Percentiles rank a stretch among this genome's conserved stretches.
Conservation (phyloP, 1,284 basidiomycete genomes). For the Apiotrichum montevideense region DNA sequence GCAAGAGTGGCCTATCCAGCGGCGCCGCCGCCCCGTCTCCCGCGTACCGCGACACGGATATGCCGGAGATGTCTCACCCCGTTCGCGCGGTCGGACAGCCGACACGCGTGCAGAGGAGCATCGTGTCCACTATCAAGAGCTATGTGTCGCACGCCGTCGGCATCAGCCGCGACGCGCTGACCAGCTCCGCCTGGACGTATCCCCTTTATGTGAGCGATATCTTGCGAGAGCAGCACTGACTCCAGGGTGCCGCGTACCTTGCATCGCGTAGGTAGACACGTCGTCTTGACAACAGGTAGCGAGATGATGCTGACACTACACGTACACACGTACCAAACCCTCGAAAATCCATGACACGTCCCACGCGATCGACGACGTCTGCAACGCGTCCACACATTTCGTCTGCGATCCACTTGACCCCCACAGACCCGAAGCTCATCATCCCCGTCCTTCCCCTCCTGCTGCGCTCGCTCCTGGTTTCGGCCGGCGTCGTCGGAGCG, state of each 20-base stretch:
- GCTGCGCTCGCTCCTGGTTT: constrained; percentile 37
- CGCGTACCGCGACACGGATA: neutral
- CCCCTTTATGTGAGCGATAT: constrained; percentile 41
- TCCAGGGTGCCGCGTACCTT: constrained; percentile 46
- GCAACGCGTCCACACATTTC: too few species aligned
- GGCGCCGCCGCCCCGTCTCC: too few species aligned
- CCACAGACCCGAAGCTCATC: constrained; percentile 45
- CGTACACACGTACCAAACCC: too few species aligned
- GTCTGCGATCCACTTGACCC: neutral
- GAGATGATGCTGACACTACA: too few species aligned
- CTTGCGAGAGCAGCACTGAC: neutral
- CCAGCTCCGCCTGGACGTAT: constrained; percentile 48
- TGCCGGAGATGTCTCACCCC: neutral
- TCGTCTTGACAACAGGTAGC: too few species aligned
- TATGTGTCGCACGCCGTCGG: constrained; percentile 30
- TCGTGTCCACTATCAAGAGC: constrained; percentile 9
- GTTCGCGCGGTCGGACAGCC: constrained; percentile 6
- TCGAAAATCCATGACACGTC: too few species aligned
- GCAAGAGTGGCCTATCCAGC: too few species aligned
- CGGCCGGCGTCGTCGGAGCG: constrained; percentile 47
- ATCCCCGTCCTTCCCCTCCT: constrained; percentile 45
- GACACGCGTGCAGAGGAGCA: too few species aligned
- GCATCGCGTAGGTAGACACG: constrained; percentile 26
- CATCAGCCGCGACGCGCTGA: constrained; percentile 41
- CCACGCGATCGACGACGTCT: too few species aligned